A percentile compares a stretch with the other conserved stretches of the same genome.
Conservation (phyloP, 164 flowering plant species). For the Aristolochia californica region DNA sequence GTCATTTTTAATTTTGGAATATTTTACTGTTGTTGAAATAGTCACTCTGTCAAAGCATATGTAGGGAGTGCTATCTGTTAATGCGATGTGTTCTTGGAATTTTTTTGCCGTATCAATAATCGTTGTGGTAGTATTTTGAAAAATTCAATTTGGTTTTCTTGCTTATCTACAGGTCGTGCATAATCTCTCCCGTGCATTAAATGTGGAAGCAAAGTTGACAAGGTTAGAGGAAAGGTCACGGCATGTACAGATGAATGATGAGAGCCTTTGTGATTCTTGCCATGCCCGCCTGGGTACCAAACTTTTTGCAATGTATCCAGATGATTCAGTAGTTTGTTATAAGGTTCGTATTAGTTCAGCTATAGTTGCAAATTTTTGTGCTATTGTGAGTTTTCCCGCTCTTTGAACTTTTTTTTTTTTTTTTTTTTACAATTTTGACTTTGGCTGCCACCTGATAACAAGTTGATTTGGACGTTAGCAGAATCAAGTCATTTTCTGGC, state of each 20-base stretch:
- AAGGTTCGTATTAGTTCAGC: constrained; percentile 46
- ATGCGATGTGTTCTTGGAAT: too few species aligned
- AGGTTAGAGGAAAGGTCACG: constrained; percentile 92
- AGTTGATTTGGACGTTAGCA: too few species aligned
- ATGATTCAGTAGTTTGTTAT: constrained; percentile 90
- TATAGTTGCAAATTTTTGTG: not conserved
- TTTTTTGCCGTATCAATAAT: too few species aligned
- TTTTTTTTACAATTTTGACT: too few species aligned
- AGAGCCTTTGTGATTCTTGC: constrained; percentile 94
- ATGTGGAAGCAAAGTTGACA: constrained; percentile 61
- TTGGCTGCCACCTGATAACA: too few species aligned
- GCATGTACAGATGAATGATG: constrained; percentile 85
- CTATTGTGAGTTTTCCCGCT: not conserved
- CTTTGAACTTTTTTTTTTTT: not conserved
- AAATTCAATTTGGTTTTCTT: not conserved
- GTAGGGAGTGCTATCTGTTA: too few species aligned
- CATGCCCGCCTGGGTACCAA: constrained; percentile 95
- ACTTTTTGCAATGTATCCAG: constrained; percentile 97
- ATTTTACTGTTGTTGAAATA: too few species aligned
- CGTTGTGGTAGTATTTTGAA: too few species aligned
- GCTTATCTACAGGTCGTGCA: constrained; percentile 51
- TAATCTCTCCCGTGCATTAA: constrained; percentile 68
- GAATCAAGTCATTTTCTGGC: too few species aligned
- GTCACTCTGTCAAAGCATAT: too few species aligned
- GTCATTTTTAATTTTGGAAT: too few species aligned